A percentile compares a stretch with the other conserved stretches of the same genome.
Conservation (phyloP, 2,329 filamentous ascomycete genomes). For the Xylaria multiplex region DNA sequence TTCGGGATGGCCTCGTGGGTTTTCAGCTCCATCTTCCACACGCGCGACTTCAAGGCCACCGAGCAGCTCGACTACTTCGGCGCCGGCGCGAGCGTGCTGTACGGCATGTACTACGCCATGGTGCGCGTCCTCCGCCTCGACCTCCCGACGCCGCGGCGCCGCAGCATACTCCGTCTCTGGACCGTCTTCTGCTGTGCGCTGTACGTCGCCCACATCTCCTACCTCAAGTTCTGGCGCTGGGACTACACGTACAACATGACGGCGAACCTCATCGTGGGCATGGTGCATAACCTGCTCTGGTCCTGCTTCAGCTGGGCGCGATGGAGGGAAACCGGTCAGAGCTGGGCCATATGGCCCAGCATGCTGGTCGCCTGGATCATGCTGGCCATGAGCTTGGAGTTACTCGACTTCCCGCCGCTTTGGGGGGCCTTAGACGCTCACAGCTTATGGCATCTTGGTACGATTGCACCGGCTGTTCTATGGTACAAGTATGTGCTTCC, state of each 20-base stretch:
- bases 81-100: conserved; percentile 88
- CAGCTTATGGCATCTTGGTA: conserved; percentile 94
- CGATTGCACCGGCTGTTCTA: conserved; percentile 84
- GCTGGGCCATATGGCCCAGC: conserved; percentile 90
- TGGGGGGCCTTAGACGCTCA: conserved; percentile 89
- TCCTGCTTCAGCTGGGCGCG: conserved; percentile 80
- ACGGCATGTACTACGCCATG: conserved; percentile 86
- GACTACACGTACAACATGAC: conserved; percentile 99
- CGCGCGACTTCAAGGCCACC: conserved; percentile 82
- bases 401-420: conserved; percentile 92
- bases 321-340: conserved; percentile 75
- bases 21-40: conserved; percentile 92
- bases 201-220: conserved; percentile 81
- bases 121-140: conserved; percentile 88
- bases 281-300: conserved; percentile 86
- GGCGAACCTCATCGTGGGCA: conserved; percentile 85
- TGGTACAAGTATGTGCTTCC: conserved; percentile 86
- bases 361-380: conserved; percentile 92
- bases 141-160: conserved; percentile 55
- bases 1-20: conserved; percentile 86
- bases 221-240: conserved; percentile 87
- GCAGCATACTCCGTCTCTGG: conserved; percentile 75
- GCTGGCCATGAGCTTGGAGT: conserved; percentile 92
- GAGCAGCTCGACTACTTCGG: conserved; percentile 98
- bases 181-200: conserved; percentile 75